Conservation (phyloP, 768 basidiomycete genomes). For the Lentinula guzmanii region DNA sequence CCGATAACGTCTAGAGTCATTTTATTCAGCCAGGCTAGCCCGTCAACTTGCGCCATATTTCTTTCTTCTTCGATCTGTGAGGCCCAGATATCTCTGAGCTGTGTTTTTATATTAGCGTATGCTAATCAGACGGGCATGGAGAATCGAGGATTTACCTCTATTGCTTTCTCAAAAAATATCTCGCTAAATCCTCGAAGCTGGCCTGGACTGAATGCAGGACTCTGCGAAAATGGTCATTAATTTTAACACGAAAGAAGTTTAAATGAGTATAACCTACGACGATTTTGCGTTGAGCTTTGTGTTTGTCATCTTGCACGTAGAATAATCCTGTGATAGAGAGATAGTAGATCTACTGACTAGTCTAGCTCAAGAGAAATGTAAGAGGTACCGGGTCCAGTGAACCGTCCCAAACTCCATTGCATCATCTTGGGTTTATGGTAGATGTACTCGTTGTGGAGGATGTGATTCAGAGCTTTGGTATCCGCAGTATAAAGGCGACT, state of each 20-base stretch:
- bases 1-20: constrained; percentile 77
- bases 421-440: constrained; percentile 33
- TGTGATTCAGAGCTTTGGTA: constrained; percentile 37
- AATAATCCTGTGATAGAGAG: constrained; percentile 35
- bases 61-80: constrained; percentile 25
- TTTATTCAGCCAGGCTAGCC: constrained; percentile 57
- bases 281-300: constrained; percentile 36
- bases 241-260: background rate
- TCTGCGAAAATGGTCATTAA: constrained; percentile 25
- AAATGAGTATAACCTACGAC: constrained; percentile 27
- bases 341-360: background rate
- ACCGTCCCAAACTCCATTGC: constrained; percentile 16
- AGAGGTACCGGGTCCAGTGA: constrained; percentile 28
- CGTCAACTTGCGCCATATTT: constrained; percentile 38
- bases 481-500: constrained; percentile 38
- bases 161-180: constrained; percentile 51
- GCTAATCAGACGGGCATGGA: background rate
- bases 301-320: constrained; percentile 40
- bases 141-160: constrained; percentile 27
- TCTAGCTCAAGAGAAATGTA: background rate
- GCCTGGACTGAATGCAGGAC: constrained; percentile 58
- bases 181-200: constrained; percentile 53
- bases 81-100: constrained; percentile 47
- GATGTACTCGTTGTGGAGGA: constrained; percentile 34
- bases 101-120: background rate